Conservation (phyloP, 306 rosid species). For the Lupinus albus region DNA sequence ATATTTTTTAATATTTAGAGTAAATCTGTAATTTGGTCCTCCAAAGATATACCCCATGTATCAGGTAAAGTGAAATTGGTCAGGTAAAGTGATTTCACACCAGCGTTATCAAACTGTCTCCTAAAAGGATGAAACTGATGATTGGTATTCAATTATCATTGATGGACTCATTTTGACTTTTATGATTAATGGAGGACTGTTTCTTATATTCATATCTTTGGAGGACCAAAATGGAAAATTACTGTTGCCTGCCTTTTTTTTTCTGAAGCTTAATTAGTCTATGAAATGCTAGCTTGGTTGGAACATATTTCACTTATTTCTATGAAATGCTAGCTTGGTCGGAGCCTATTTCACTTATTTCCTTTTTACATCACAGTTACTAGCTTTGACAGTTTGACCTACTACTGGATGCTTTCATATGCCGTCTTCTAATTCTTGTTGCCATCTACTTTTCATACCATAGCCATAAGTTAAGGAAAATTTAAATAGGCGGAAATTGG, state of each 20-base stretch:
- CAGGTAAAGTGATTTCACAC: neutral
- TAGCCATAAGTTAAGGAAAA: constrained; percentile 9
- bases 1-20: constrained; percentile 19
- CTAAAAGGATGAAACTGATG: constrained; percentile 25
- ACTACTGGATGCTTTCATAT: constrained; percentile 9
- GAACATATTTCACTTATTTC: constrained; percentile 28
- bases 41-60: constrained; percentile 4
- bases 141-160: neutral
- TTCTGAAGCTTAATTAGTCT: constrained; percentile 19
- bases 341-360: constrained; percentile 27
- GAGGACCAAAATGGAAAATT: constrained; percentile 19
- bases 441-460: constrained; percentile 26
- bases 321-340: constrained; percentile 17
- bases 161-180: constrained; percentile 22
- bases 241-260: constrained; percentile 19
- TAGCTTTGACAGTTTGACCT: constrained; percentile 34
- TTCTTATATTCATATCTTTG: neutral
- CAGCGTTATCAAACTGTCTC: constrained; percentile 16
- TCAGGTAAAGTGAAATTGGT: neutral
- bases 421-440: constrained; percentile 34
- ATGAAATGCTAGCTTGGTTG: constrained; percentile 16
- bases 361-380: constrained; percentile 10
- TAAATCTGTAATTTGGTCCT: constrained; percentile 26
- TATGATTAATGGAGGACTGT: constrained; percentile 20
- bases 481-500: constrained; percentile 1